Conservation (phyloP, 2,329 filamentous ascomycete species). For the Talaromyces sp. region DNA sequence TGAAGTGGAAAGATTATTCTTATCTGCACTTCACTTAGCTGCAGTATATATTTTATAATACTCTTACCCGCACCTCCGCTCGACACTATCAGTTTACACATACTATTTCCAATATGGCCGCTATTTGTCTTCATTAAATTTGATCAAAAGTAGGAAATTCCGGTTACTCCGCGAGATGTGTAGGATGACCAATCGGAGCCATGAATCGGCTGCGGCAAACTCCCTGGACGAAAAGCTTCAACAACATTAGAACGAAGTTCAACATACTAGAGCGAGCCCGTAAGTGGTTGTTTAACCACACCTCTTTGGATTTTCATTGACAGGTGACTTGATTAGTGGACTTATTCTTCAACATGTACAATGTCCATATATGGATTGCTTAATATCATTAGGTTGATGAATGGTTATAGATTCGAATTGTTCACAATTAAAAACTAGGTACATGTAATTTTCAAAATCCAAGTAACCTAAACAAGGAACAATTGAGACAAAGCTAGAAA, state of each 20-base stretch:
- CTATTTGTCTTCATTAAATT: not conserved
- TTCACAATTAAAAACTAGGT: not conserved
- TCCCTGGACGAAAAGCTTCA: too few species aligned
- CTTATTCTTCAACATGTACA: too few species aligned
- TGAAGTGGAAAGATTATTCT: not conserved
- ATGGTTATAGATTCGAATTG: not conserved
- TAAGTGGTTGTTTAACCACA: not conserved
- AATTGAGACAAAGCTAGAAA: not conserved
- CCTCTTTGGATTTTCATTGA: too few species aligned
- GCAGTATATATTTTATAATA: not conserved
- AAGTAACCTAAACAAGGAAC: not conserved
- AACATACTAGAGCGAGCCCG: not conserved
- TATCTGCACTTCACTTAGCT: not conserved
- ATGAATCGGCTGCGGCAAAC: not conserved
- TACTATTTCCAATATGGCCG: not conserved
- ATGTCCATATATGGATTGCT: not conserved
- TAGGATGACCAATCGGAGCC: not conserved
- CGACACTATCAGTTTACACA: not conserved
- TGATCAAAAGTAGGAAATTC: not conserved
- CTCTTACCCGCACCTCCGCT: not conserved
- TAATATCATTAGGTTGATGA: not conserved
- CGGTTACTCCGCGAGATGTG: not conserved
- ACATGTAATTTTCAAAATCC: too few species aligned
- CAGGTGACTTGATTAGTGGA: not conserved
- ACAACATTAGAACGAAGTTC: not conserved